Conservation (phyloP, 2,329 filamentous ascomycete species). For the Ceratocystis diversiconidia region DNA sequence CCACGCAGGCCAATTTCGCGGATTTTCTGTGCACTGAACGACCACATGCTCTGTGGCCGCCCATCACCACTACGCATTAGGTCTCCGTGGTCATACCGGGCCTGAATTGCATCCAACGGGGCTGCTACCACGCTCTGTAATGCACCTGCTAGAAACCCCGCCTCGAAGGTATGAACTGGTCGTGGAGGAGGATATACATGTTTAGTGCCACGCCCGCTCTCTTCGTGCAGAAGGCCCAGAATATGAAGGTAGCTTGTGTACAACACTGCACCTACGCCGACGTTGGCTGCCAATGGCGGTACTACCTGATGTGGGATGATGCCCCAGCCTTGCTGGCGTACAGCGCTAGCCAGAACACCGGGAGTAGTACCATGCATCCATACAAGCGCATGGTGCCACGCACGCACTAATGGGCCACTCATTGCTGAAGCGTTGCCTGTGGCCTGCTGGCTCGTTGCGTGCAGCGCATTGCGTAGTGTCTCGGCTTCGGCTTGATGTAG, state of each 20-base stretch:
- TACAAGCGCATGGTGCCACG: constrained; percentile 28
- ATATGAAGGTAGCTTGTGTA: constrained; percentile 65
- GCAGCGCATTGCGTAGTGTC: constrained; percentile 24
- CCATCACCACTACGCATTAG: constrained; percentile 25
- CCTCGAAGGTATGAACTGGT: constrained; percentile 48
- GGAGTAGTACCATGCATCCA: constrained; percentile 52
- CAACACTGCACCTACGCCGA: constrained; percentile 57
- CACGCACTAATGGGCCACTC: neutral
- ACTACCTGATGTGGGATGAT: constrained; percentile 65
- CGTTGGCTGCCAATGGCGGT: constrained; percentile 60
- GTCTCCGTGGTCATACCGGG: constrained; percentile 49
- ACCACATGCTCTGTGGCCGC: constrained; percentile 52
- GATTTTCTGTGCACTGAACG: constrained; percentile 48
- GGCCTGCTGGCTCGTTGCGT: neutral
- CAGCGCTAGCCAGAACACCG: constrained; percentile 51
- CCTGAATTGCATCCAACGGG: constrained; percentile 61
- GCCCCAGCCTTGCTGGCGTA: constrained; percentile 56
- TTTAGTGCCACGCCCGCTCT: constrained; percentile 41
- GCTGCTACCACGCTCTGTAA: constrained; percentile 60
- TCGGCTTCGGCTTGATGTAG: constrained; percentile 11
- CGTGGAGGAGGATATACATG: constrained; percentile 57
- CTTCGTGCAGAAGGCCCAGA: constrained; percentile 50
- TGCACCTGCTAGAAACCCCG: constrained; percentile 53
- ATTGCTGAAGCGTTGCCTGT: neutral
- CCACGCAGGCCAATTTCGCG: constrained; percentile 58